A percentile compares a stretch with the other conserved stretches of the same genome.
These are phyloP conservation scores for Mikania micrantha DNA, from an alignment of 129 eudicot genomes.

Conservation along the genomic window DNA sequence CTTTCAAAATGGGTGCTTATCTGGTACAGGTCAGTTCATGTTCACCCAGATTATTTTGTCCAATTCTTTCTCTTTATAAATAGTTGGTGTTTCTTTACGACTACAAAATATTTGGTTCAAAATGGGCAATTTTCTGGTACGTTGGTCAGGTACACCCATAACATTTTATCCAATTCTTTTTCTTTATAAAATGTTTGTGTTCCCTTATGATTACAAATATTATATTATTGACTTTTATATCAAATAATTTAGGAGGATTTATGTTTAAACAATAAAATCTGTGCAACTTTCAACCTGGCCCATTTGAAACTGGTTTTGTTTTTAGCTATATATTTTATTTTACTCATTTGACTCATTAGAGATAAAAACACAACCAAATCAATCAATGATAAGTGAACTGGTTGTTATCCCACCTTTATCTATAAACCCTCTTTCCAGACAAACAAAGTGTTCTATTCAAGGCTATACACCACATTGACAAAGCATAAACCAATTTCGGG, in stretches of 20 bases:
- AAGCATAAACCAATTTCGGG: slow-evolving; percentile 1
- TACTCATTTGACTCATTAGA: not conserved
- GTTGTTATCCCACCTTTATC: not conserved
- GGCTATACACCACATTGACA: not conserved
- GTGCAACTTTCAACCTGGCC: not conserved
- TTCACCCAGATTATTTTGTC: not conserved
- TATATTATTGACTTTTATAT: not conserved
- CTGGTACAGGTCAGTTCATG: not conserved
- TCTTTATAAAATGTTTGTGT: no score
- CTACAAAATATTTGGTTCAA: no score
- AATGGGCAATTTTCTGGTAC: no score
- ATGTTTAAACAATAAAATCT: not conserved
- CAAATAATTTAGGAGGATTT: not conserved
- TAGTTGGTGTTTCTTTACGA: not conserved
- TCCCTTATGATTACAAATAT: not conserved
- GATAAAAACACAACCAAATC: not conserved
- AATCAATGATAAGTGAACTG: not conserved
- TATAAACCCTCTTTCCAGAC: not conserved
- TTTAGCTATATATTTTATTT: not conserved
- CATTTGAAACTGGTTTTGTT: not conserved
- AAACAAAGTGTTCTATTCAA: not conserved
- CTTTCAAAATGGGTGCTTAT: not conserved
- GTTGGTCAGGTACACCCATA: no score
- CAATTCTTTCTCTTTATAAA: not conserved
- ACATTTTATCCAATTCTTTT: no score